Base-by-base conservation (phyloP, 192 early-diverging fungal species). In the Rhizoclosmatium globosum region DNA sequence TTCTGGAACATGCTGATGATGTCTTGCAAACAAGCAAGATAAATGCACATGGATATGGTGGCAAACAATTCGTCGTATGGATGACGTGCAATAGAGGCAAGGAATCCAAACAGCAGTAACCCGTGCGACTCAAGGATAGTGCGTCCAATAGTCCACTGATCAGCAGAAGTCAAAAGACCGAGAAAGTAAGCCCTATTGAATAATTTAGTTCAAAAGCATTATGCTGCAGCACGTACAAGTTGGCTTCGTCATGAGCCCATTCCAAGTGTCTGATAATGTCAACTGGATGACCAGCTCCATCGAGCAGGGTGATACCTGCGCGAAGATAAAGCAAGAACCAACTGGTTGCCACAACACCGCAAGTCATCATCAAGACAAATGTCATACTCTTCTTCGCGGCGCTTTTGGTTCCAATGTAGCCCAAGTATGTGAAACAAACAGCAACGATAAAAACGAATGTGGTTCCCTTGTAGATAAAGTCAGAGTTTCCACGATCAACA, bases 31-130 rank as follows among this genome's bases (percentile, higher is more conserved):
- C 47, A 38, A 42, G 41, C 61, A 17, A 77, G 39, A 48, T 66
- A 79, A 6, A 13, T 7, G 3, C 65, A 23, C 53, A 47, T 47
- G n/a, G 23, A 44, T 1, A 73, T 2, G 31, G 76, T 67, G 0
- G 64, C 70, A 68, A 78, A 79, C 39, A 82, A 64, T 48, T 82
- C 76, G 46, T 77, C 68, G 47, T 43, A 82, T 0, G 81, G 81
- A 60, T 67, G 76, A 19, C 69, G 56, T 9, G 81, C 76, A 17
- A 79, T 4, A 39, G 64, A 62, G 60, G 47, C 77, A 3, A 78
- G 42, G 50, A 79, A 82, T 13, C 81, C 81, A 46, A 66, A 47
- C 31, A 82, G 11, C 3, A 47, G 42, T 15, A 39, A 42, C 19
- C 11, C 71, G 64, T 68, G 64, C 42, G 75, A 77, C 6, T 17